Base-by-base conservation (phyloP, 2,329 filamentous ascomycete genomes). In the Cladorrhinum sp. region DNA sequence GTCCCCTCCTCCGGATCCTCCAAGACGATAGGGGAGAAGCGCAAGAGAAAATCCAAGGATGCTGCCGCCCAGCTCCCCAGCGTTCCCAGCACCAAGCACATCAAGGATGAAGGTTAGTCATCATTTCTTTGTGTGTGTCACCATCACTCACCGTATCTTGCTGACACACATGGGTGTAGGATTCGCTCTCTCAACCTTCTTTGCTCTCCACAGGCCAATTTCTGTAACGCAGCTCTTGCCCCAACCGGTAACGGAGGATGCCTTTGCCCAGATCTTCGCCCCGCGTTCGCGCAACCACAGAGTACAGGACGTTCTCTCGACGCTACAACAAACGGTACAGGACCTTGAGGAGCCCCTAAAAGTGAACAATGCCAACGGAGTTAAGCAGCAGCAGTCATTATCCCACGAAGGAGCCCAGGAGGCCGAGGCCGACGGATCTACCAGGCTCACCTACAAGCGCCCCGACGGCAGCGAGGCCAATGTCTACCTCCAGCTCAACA, bases 141-240 rank as follows among this genome's bases (percentile, higher is more conserved):
- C 23, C 7, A 20, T 50, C 7, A 20, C 36, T 22, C 41, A 10
- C 41, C 18, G n/a, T 45, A 13, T 45, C 18, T 22, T 58, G 41
- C 65, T 65, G 64, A 71, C 67, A 56, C 66, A 18, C 41, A 45
- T 20, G 2, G 8, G 16, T 20, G 4, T 66, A 98, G 95, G 96
- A 71, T 83, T 98, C 63, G 88, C 90, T 65, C 81, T 96, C 50
- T 95, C 93, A 7, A 89, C 89, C 54, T 98, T 99, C 82, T 98
- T 98, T 80, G 96, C 93, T 64, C 89, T 96, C 66, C 92, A 99
- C 77, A 88, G 95, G 63, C 95, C 95, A 50, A 93, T 99, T 71
- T 96, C 92, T 58, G 86, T 97, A 66, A 92, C 88, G 54, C 87
- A 88, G 68, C 88, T 89, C 67, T 88, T 96, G 71, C 95, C 90